Conservation (phyloP, 768 basidiomycete genomes). For the Flagelloscypha sp. region DNA sequence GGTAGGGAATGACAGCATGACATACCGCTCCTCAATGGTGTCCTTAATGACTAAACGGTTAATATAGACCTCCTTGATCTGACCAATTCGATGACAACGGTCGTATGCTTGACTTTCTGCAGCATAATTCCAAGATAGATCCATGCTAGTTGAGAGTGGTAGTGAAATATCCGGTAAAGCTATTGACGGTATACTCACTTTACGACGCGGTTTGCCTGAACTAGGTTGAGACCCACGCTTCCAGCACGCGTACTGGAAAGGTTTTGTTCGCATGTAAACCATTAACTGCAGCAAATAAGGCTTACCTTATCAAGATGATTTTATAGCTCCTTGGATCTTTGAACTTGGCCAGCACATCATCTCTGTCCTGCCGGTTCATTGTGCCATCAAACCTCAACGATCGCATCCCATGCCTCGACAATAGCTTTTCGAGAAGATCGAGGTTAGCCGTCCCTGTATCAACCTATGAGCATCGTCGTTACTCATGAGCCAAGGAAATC, state of each 20-base stretch:
- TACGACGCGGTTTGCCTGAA: slow-evolving; percentile 60
- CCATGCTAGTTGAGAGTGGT: slow-evolving; percentile 40
- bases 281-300: slow-evolving; percentile 1
- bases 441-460: slow-evolving; percentile 64
- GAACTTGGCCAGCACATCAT: slow-evolving; percentile 42
- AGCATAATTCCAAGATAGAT: slow-evolving; percentile 69
- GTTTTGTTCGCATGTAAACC: neutral
- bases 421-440: slow-evolving; percentile 52
- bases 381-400: slow-evolving; percentile 60
- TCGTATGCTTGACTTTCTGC: slow-evolving; percentile 57
- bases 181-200: slow-evolving; percentile 33
- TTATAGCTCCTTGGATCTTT: slow-evolving; percentile 48
- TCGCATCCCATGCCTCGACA: slow-evolving; percentile 50
- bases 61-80: slow-evolving; percentile 59
- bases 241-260: slow-evolving; percentile 50
- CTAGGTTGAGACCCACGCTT: slow-evolving; percentile 63
- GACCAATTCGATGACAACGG: slow-evolving; percentile 62
- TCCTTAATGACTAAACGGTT: slow-evolving; percentile 59
- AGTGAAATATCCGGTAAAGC: neutral
- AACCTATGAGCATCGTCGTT: neutral
- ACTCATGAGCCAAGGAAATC: slow-evolving; percentile 9
- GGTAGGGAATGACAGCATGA: slow-evolving; percentile 1
- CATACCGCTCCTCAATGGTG: slow-evolving; percentile 70
- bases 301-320: slow-evolving; percentile 58
- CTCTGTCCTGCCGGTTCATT: slow-evolving; percentile 49